Base-by-base conservation (phyloP, 768 basidiomycete species). In the Leccinum uliginosum region DNA sequence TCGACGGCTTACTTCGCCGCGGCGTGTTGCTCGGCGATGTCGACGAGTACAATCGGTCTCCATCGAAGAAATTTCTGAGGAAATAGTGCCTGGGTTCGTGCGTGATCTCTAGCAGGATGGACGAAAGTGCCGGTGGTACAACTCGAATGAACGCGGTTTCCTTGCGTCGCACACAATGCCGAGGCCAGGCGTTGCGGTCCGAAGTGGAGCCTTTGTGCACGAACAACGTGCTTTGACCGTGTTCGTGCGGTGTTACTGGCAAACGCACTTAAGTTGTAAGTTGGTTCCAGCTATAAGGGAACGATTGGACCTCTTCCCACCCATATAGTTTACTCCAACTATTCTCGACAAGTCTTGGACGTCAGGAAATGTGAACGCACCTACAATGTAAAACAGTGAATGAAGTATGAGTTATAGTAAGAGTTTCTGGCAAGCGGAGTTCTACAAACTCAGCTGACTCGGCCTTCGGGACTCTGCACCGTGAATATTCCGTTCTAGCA, bases 301-400 rank as follows among this genome's bases (percentile, higher is more conserved):
- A 44, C 19, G 56, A 49, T 19, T 69, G 35, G 50, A 84, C 86
- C 84, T 77, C 73, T 81, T 85, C 14, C 87, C 87, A 23, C 87
- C 86, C 85, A 86, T 88, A 59, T 88, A 89, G 62, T 89, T 88
- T 27, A 85, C 87, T 6, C 87, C 86, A 17, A 73, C 72, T 84
- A 87, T 86, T 49, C 24, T 54, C n/a, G 46, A 30, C 30, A 30
- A 6, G 30, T 30, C 30, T 30, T 43, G 3, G 19, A 34, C 5
- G 17, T n/a, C 12, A 45, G 30, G n/a, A n/a, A n/a, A n/a, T n/a
- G n/a, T 32, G 30, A 30, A 30, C 29, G 29, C 29, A 30, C 29
- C 29, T 27, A 27, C 8, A n/a, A n/a, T 27, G 26, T 27, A 10
- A 27, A 27, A n/a, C n/a, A n/a, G n/a, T n/a, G n/a, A n/a, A n/a